These are phyloP conservation scores for Wickerhamiella azymoides DNA, from an alignment of 805 yeast species.

Conservation along the genomic window DNA sequence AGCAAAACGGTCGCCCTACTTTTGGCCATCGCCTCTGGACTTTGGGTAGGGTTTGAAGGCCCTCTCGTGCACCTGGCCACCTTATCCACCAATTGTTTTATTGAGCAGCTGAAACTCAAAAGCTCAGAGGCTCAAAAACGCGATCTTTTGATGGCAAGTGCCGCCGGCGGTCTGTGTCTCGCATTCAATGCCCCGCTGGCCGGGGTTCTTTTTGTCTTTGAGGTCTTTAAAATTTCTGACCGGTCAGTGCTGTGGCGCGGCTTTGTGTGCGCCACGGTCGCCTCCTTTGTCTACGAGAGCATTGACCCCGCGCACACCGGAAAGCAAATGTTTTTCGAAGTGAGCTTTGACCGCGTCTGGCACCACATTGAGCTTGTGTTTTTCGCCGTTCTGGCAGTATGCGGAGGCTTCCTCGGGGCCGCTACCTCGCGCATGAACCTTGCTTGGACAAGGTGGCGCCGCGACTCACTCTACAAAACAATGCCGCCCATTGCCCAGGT, in stretches of 20 bases:
- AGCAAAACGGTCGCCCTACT: slow-evolving; percentile 45
- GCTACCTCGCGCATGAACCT: slow-evolving; percentile 37
- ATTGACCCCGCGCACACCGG: slow-evolving; percentile 39
- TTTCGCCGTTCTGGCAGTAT: slow-evolving; percentile 51
- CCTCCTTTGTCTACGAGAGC: slow-evolving; percentile 45
- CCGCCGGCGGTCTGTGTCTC: slow-evolving; percentile 72
- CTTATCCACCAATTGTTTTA: slow-evolving; percentile 25
- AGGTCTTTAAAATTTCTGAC: slow-evolving; percentile 28
- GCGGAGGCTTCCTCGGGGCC: slow-evolving; percentile 58
- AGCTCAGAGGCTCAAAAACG: slow-evolving; percentile 29
- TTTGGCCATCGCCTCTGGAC: slow-evolving; percentile 57
- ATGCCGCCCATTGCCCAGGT: slow-evolving; percentile 35
- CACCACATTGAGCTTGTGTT: slow-evolving; percentile 56
- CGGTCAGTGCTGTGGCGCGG: slow-evolving; percentile 69
- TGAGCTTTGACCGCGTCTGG: slow-evolving; percentile 60
- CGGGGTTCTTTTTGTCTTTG: slow-evolving; percentile 68
- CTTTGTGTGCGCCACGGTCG: slow-evolving; percentile 64
- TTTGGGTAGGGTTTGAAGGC: slow-evolving; percentile 80
- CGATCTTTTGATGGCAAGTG: slow-evolving; percentile 57
- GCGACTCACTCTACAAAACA: slow-evolving; percentile 14
- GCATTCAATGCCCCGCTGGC: slow-evolving; percentile 84
- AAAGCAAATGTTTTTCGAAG: slow-evolving; percentile 47
- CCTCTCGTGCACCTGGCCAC: slow-evolving; percentile 73
- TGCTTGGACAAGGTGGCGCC: slow-evolving; percentile 21
- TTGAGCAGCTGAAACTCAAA: background rate